Percentiles rank a stretch among this genome's conserved stretches.
phyloP scores from a whole-genome alignment of 345 rosid genomes.

The Jatropha curcas region DNA sequence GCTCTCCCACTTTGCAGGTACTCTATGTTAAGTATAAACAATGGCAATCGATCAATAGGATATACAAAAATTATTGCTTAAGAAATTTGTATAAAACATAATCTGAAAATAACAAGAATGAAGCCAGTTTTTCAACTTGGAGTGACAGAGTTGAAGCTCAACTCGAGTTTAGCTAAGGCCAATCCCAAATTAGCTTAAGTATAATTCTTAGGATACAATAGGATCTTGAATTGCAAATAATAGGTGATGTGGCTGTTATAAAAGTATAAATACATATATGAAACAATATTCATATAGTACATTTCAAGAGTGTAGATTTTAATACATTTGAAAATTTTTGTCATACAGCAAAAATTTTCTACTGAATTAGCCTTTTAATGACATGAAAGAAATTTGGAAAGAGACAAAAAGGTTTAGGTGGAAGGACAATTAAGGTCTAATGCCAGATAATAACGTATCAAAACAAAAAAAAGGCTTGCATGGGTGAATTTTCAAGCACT shows the following conservation, averaged over 20 bases:
- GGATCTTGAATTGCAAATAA: too few relatives aligned
- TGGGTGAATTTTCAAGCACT: not conserved
- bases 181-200: too few relatives aligned
- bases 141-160: not conserved
- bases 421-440: not conserved
- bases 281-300: too few relatives aligned
- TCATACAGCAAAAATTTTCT: not conserved
- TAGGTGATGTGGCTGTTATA: too few relatives aligned
- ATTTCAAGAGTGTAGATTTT: not conserved
- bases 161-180: not conserved
- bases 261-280: too few relatives aligned
- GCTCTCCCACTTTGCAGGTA: conserved; percentile 93
- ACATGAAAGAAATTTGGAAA: not conserved
- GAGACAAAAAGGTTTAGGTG: not conserved
- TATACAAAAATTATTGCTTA: not conserved
- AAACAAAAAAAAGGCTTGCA: not conserved
- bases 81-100: not conserved
- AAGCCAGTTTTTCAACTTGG: not conserved
- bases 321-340: not conserved
- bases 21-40: conserved; percentile 43
- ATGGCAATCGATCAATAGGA: not conserved
- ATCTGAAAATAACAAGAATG: not conserved
- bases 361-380: not conserved
- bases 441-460: not conserved
- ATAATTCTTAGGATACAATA: too few relatives aligned